Base-by-base conservation (phyloP, 495 filamentous ascomycete species). In the Lentithecium fluviatile region DNA sequence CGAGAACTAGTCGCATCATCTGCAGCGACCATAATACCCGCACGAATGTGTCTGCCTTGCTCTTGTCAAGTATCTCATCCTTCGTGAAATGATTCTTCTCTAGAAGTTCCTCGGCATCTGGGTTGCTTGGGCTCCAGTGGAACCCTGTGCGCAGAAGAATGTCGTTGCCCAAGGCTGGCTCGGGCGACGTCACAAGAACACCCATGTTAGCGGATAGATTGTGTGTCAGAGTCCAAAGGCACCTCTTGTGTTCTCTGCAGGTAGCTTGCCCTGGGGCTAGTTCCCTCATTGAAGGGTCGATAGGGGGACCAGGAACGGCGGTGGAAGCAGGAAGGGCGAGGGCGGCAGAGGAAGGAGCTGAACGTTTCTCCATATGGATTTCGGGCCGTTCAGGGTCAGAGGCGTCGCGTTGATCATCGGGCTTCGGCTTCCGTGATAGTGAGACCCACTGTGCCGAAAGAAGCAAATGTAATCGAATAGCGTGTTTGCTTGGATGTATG, bases 121-220 rank as follows among this genome's bases (percentile, higher is more conserved):
- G 36, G 36, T 38, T 38, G 7, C 36, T 38, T 38, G 7, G 36
- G 36, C 36, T 15, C 7, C 15, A 15, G 8, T 38, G 36, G 15
- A 38, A 38, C 15, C 15, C 36, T 38, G 8, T 15, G 36, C 36
- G 36, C 7, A 38, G 15, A n/a, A n/a, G n/a, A n/a, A n/a, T n/a
- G n/a, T n/a, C n/a, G 7, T 38, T 38, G 36, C 36, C 7, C 7
- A 38, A 15, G 36, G 36, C 8, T 8, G 36, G 8, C 36, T 7
- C 7, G 7, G 15, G 36, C 8, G 7, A 15, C 20, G 11, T 7
- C 11, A 34, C 3, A n/a, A 61, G 40, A 6, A 48, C 58, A n/a
- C 58, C 42, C 59, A 50, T 62, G n/a, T 56, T 62, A 25, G 32
- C 51, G 21, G 50, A 62, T 29, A 50, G 56, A 12, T 19, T 24